phyloP scores from a whole-genome alignment of 768 basidiomycete species.

The Lentinula boryana region DNA sequence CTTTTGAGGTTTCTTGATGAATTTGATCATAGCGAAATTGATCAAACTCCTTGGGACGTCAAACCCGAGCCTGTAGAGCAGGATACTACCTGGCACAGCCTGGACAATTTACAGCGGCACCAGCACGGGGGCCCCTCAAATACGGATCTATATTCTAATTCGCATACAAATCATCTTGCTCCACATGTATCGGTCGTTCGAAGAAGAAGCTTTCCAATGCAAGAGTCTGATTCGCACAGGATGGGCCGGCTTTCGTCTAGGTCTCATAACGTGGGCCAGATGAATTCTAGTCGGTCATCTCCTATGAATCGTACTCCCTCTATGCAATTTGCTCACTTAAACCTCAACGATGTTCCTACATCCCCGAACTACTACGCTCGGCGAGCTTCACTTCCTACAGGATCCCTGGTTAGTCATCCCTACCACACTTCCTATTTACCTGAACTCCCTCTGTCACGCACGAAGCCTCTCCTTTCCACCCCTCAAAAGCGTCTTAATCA shows the following conservation, averaged over 20 bases:
- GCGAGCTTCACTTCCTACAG: conserved; percentile 7
- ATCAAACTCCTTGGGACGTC: conserved; percentile 20
- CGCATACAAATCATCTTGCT: conserved; percentile 33
- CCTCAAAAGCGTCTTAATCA: conserved; percentile 89
- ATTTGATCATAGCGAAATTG: conserved; percentile 62
- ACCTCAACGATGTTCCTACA: conserved; percentile 10
- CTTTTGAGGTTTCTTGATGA: conserved; percentile 80
- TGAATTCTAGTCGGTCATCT: neutral
- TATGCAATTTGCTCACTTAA: conserved; percentile 3
- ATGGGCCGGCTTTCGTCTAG: neutral
- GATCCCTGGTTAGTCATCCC: conserved; percentile 4
- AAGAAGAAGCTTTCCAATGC: conserved; percentile 14
- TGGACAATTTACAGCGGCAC: neutral
- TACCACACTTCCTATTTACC: neutral
- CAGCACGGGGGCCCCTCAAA: conserved; percentile 5
- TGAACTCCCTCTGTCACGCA: conserved; percentile 20
- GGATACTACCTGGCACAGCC: neutral
- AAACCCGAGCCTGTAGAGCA: conserved; percentile 5
- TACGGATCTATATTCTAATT: conserved; percentile 39
- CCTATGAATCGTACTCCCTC: neutral
- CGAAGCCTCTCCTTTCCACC: conserved; percentile 68
- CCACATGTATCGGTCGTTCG: conserved; percentile 35
- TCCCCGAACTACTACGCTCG: conserved; percentile 13
- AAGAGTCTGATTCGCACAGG: neutral
- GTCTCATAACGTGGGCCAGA: neutral